Conservation (phyloP, 805 yeast genomes). For the Nakazawaea populi region DNA sequence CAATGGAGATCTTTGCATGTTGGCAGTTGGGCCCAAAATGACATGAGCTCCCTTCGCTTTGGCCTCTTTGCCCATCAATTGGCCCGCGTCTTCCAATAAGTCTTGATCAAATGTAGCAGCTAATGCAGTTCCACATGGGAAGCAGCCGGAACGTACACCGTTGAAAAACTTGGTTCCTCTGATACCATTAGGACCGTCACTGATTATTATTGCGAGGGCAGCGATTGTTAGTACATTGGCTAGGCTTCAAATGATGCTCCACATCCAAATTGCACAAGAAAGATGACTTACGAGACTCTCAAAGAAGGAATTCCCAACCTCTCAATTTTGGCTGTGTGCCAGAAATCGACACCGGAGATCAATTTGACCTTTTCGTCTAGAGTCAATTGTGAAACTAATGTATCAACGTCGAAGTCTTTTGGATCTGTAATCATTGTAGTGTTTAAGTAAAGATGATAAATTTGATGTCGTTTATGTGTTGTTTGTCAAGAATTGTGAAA, state of each 20-base stretch:
- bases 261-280: neutral
- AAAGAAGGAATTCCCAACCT: slow-evolving; percentile 38
- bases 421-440: neutral
- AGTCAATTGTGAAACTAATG: slow-evolving; percentile 18
- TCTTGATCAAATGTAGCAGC: slow-evolving; percentile 52
- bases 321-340: slow-evolving; percentile 30
- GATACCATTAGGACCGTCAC: slow-evolving; percentile 64
- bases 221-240: neutral
- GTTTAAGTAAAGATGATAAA: neutral
- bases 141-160: slow-evolving; percentile 48
- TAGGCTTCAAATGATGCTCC: neutral
- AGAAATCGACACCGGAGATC: slow-evolving; percentile 29
- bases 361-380: slow-evolving; percentile 25
- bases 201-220: neutral
- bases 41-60: slow-evolving; percentile 46
- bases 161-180: slow-evolving; percentile 52
- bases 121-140: slow-evolving; percentile 57
- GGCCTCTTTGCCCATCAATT: slow-evolving; percentile 49
- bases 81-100: slow-evolving; percentile 42
- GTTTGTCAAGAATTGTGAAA: no score
- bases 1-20: slow-evolving; percentile 33
- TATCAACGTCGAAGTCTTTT: slow-evolving; percentile 10
- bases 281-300: slow-evolving; percentile 25
- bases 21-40: slow-evolving; percentile 37
- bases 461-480: no score